Evolutionary conservation across 2,329 filamentous ascomycete species (phyloP).

Genomic region (Drechslerella stenobrocha): DNA sequence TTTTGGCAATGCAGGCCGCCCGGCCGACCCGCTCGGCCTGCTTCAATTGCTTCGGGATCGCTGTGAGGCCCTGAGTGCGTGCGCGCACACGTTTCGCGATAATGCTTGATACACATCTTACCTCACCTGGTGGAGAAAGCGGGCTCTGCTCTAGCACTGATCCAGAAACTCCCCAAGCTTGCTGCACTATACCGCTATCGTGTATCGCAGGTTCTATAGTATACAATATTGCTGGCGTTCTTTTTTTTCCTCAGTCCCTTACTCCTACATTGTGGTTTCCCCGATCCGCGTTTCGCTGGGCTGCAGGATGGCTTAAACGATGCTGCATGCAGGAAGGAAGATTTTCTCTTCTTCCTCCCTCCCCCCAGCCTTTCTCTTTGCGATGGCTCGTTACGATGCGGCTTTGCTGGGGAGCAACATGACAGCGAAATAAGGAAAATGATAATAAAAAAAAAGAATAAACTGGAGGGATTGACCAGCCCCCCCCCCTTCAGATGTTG

Average conservation of each 20-base stretch:
- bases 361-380: constrained; percentile 40
- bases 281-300: constrained; percentile 20
- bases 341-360: too few relatives aligned
- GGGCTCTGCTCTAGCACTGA: not conserved
- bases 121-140: not conserved
- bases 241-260: constrained; percentile 1
- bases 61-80: constrained; percentile 12
- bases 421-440: not conserved
- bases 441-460: not conserved
- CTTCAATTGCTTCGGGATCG: not conserved
- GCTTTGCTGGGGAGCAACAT: constrained; percentile 14
- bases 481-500: constrained; percentile 51
- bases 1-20: constrained; percentile 48
- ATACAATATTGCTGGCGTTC: not conserved
- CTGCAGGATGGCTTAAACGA: constrained; percentile 27
- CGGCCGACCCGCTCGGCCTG: constrained; percentile 40
- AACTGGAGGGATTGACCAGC: constrained; percentile 22
- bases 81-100: not conserved
- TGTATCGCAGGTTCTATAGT: not conserved
- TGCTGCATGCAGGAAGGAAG: constrained; percentile 22
- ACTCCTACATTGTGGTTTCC: constrained; percentile 8
- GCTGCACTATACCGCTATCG: not conserved
- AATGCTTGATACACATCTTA: constrained; percentile 4
- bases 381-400: constrained; percentile 20
- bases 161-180: too few relatives aligned